Base-by-base conservation (phyloP, 2,329 filamentous ascomycete species). In the Decorospora gaudefroyi region DNA sequence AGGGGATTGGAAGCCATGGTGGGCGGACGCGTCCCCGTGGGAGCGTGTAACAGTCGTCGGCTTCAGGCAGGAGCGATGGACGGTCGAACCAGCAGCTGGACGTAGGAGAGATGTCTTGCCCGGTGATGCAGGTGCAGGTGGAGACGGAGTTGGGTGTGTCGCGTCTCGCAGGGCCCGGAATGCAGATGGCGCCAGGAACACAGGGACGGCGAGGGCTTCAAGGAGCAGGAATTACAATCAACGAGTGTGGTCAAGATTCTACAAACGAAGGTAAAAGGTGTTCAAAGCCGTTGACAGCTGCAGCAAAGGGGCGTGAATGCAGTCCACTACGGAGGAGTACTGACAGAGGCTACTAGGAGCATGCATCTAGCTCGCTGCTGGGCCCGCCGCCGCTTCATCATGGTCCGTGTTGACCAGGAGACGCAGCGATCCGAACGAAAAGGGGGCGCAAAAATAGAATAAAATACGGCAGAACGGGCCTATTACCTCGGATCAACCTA, bases 1-100 rank as follows among this genome's bases (percentile, higher is more conserved):
- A 68, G 73, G 51, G 65, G 68, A 55, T 66, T 82, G 71, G 80
- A 76, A 66, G 83, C 77, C 83, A 86, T 87, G 68, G 59, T 76
- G 69, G 69, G 55, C 51, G 69, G 55, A 60, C 61, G 65, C 64
- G 68, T 70, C 68, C 69, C 68, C 52, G 57, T 44, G 62, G 67
- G 67, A 67, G 62, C 66, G 68, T 58, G 45, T 49, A 64, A 52
- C 53, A 59, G 62, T 53, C 49, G 62, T 45, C 46, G 27, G 40
- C 35, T 49, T 58, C 62, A 65, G 53, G 52, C 52, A 53, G 38
- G 23, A 40, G 46, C 28, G 42, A 37, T 21, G 16, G 22, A 8
- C 28, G 19, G 34, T 46, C 26, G 39, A 37, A 38, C 21, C 22
- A 49, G 35, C 39, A 42, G 36, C 34, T 37, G 42, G 38, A 23